Percentiles rank a stretch among this genome's conserved stretches.
phyloP scores from a whole-genome alignment of 75 land plant genomes.

The Larix kaempferi region DNA sequence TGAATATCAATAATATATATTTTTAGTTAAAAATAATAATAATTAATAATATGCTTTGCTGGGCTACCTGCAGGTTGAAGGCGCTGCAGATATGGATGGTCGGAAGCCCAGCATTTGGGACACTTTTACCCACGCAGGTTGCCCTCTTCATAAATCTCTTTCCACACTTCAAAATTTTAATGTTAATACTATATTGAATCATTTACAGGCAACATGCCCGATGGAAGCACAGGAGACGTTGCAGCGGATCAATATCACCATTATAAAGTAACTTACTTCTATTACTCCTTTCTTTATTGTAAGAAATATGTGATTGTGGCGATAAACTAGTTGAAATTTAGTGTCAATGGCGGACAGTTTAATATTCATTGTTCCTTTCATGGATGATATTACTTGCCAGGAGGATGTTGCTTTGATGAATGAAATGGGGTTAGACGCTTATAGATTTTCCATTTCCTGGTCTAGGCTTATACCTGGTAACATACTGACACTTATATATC shows the following conservation, averaged over 20 bases:
- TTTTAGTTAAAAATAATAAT: too few species aligned
- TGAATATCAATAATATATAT: too few species aligned
- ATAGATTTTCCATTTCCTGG: too few species aligned
- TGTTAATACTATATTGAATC: too few species aligned
- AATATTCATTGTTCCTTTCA: too few species aligned
- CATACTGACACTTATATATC: neutral
- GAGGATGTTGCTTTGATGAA: neutral
- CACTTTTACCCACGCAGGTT: slow-evolving; percentile 42
- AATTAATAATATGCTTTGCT: too few species aligned
- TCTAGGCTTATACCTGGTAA: neutral
- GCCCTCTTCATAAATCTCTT: too few species aligned
- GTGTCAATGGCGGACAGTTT: too few species aligned
- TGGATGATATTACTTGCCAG: neutral
- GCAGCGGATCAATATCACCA: slow-evolving; percentile 78
- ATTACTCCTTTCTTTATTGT: too few species aligned
- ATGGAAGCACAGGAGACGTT: slow-evolving; percentile 44
- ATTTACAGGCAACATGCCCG: slow-evolving; percentile 21
- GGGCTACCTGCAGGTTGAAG: slow-evolving; percentile 51
- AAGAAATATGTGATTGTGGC: too few species aligned
- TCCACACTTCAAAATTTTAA: too few species aligned
- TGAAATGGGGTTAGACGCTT: slow-evolving; percentile 14
- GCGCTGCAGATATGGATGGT: slow-evolving; percentile 67
- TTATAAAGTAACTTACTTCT: slow-evolving; percentile 43
- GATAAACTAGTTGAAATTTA: too few species aligned
- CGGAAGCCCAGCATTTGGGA: slow-evolving; percentile 77